Conservation (phyloP, 164 flowering plant genomes). For the Chimonanthus praecox region DNA sequence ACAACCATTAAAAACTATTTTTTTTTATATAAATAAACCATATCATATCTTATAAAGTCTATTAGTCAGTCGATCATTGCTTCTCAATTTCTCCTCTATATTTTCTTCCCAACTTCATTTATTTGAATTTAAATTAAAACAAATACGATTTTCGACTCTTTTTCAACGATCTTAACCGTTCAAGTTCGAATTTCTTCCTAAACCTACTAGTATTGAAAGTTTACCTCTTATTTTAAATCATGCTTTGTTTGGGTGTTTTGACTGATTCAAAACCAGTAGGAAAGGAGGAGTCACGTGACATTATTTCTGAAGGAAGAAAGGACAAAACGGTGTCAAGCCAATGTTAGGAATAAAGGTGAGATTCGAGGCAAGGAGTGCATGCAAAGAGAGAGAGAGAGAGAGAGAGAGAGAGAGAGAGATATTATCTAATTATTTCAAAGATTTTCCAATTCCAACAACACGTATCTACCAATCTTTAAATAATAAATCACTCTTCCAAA, state of each 20-base stretch:
- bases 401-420: no score
- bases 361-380: constrained; percentile 4
- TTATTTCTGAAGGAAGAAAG: constrained; percentile 8
- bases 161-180: no score
- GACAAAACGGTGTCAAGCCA: constrained; percentile 11
- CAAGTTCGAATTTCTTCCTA: no score
- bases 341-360: constrained; percentile 15
- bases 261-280: constrained; percentile 4
- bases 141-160: no score
- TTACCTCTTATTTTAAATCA: background rate
- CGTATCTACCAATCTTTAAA: constrained; percentile 11
- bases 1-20: no score
- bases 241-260: background rate
- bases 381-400: background rate
- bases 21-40: no score
- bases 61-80: no score
- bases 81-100: no score
- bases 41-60: no score
- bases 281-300: constrained; percentile 15
- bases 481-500: background rate
- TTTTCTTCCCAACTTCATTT: no score
- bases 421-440: constrained; percentile 1
- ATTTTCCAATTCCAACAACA: constrained; percentile 7
- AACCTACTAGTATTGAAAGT: no score
- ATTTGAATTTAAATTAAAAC: no score